Evolutionary conservation across 2,329 filamentous ascomycete species (phyloP).

Genomic region (Corynespora cassiicola): DNA sequence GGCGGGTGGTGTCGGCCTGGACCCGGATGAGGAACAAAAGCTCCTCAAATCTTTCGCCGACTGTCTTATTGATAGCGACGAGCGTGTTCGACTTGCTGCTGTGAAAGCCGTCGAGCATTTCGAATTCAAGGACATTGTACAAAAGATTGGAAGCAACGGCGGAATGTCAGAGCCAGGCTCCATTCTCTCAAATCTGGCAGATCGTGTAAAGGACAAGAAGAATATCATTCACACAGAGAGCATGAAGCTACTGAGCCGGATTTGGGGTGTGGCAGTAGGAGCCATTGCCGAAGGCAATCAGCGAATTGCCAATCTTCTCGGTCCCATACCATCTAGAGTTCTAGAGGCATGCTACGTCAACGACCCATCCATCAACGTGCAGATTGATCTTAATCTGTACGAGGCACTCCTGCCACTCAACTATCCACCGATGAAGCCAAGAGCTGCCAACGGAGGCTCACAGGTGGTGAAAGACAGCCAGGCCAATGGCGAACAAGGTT

Average conservation of each 20-base stretch:
- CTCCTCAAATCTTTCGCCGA: constrained; percentile 78
- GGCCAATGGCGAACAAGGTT: constrained; percentile 50
- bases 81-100: constrained; percentile 89
- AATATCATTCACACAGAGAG: constrained; percentile 82
- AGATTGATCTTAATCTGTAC: constrained; percentile 84
- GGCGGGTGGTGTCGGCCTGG: constrained; percentile 86
- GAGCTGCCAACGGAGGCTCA: constrained; percentile 58
- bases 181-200: constrained; percentile 80
- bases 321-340: constrained; percentile 82
- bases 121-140: constrained; percentile 78
- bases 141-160: constrained; percentile 79
- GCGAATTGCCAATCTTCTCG: constrained; percentile 74
- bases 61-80: constrained; percentile 86
- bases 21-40: constrained; percentile 77
- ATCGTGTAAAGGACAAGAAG: constrained; percentile 87
- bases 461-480: constrained; percentile 70
- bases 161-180: constrained; percentile 78
- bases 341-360: constrained; percentile 91
- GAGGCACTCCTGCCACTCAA: constrained; percentile 89
- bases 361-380: constrained; percentile 81
- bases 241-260: constrained; percentile 80
- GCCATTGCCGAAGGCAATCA: constrained; percentile 87
- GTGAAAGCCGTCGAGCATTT: constrained; percentile 84
- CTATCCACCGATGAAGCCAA: constrained; percentile 75
- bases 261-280: constrained; percentile 92